Evolutionary conservation across 2,329 filamentous ascomycete genomes (phyloP).

Genomic region (Ophiostoma piceae): DNA sequence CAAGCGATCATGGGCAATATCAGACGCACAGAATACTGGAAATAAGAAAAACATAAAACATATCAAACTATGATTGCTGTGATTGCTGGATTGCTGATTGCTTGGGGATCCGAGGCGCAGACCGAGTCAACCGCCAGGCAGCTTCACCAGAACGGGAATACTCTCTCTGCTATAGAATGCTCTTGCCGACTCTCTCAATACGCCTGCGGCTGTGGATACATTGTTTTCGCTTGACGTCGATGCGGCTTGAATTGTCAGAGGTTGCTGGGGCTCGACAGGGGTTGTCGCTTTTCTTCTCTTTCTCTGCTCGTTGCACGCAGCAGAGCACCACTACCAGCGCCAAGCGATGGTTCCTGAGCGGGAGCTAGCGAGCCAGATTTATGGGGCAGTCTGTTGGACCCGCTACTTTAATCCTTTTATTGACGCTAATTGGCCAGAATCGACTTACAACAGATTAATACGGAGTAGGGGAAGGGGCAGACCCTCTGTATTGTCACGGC

Average conservation of each 20-base stretch:
- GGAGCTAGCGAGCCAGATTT: constrained; percentile 18
- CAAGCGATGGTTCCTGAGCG: constrained; percentile 11
- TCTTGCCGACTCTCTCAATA: no score
- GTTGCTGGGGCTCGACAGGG: constrained; percentile 17
- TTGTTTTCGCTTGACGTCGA: constrained; percentile 27
- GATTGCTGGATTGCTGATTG: neutral
- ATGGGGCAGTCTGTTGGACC: neutral
- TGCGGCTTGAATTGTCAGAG: constrained; percentile 32
- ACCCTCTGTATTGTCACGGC: neutral
- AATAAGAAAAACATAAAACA: neutral
- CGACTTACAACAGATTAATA: neutral
- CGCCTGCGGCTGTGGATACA: neutral
- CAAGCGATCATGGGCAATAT: neutral
- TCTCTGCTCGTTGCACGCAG: neutral
- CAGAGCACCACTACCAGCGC: neutral
- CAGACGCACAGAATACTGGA: neutral
- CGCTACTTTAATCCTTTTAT: constrained; percentile 12
- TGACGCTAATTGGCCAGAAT: neutral
- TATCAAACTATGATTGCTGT: no score
- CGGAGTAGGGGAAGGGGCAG: neutral
- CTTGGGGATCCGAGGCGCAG: neutral
- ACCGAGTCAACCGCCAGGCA: neutral
- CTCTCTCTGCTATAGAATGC: no score
- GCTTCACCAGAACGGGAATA: no score
- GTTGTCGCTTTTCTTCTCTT: no score